A percentile compares a stretch with the other conserved stretches of the same genome.
These are phyloP conservation scores for Jatropha curcas DNA, from an alignment of 345 rosid genomes.

Conservation along the genomic window DNA sequence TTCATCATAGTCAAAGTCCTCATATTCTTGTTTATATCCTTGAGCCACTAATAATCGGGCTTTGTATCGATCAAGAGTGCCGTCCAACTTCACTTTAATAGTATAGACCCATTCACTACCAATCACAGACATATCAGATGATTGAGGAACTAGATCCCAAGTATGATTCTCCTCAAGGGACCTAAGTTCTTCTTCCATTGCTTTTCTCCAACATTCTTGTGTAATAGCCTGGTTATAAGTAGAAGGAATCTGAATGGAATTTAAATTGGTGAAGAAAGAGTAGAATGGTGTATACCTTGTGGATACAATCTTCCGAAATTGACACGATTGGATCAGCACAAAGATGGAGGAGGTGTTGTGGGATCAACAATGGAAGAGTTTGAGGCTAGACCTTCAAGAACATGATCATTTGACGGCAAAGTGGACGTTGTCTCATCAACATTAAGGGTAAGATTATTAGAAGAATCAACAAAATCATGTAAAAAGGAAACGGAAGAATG, in stretches of 20 bases:
- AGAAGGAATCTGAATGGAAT: background rate
- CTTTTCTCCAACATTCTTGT: too few species aligned
- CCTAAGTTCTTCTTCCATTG: too few species aligned
- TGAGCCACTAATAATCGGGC: background rate
- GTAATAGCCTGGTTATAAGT: background rate
- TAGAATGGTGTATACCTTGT: background rate
- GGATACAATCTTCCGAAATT: background rate
- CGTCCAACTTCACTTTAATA: background rate
- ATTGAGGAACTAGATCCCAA: too few species aligned
- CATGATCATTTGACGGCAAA: too few species aligned
- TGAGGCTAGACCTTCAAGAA: background rate
- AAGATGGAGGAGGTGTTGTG: background rate
- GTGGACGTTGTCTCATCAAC: background rate
- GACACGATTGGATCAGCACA: background rate
- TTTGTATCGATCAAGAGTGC: background rate
- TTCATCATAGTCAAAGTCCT: background rate
- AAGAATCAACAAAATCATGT: background rate
- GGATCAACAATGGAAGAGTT: background rate
- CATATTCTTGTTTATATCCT: background rate
- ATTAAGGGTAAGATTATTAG: background rate
- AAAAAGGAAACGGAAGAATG: background rate
- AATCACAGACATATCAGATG: too few species aligned
- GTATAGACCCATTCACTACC: too few species aligned
- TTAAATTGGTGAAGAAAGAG: background rate
- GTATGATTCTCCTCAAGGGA: too few species aligned